A percentile compares a stretch with the other conserved stretches of the same genome.
Evolutionary conservation across 1,284 basidiomycete genomes (phyloP).

Genomic region (Sanguinoderma infundibulare): DNA sequence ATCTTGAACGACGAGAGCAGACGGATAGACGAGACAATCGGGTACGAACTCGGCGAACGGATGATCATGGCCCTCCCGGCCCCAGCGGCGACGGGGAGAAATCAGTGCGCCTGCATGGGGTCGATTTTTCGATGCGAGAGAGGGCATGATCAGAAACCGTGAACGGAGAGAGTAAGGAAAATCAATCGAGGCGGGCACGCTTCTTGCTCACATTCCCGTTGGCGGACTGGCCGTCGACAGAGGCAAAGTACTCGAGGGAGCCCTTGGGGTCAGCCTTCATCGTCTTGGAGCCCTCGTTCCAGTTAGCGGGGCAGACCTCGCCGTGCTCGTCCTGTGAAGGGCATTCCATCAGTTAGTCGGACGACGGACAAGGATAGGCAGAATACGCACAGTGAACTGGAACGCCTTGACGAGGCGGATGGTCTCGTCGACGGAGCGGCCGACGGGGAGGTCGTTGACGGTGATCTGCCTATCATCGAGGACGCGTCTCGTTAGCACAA

Average conservation of each 20-base stretch:
- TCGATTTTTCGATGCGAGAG: too few species aligned
- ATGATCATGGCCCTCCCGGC: not conserved
- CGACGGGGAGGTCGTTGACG: conserved; percentile 89
- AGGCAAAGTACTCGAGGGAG: conserved; percentile 77
- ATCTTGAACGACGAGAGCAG: not conserved
- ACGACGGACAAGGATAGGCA: not conserved
- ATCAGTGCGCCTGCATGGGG: not conserved
- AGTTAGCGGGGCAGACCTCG: conserved; percentile 90
- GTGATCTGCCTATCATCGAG: conserved; percentile 72
- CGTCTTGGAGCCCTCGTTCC: conserved; percentile 76
- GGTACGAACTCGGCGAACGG: not conserved
- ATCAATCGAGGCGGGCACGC: conserved; percentile 39
- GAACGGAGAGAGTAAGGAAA: conserved; percentile 12
- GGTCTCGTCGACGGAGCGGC: conserved; percentile 90
- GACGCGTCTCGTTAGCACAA: not conserved
- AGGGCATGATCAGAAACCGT: conserved; percentile 1
- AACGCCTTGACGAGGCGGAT: conserved; percentile 89
- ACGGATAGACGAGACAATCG: not conserved
- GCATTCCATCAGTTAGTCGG: not conserved
- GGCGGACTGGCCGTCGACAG: conserved; percentile 34
- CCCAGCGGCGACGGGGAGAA: not conserved
- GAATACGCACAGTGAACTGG: conserved; percentile 74
- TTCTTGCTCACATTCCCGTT: conserved; percentile 40
- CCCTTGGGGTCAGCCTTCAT: conserved; percentile 79
- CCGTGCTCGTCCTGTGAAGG: conserved; percentile 75